A percentile compares a stretch with the other conserved stretches of the same genome.
phyloP scores from a whole-genome alignment of 108 stramenopile species.

The Cylindrotheca closterium region DNA sequence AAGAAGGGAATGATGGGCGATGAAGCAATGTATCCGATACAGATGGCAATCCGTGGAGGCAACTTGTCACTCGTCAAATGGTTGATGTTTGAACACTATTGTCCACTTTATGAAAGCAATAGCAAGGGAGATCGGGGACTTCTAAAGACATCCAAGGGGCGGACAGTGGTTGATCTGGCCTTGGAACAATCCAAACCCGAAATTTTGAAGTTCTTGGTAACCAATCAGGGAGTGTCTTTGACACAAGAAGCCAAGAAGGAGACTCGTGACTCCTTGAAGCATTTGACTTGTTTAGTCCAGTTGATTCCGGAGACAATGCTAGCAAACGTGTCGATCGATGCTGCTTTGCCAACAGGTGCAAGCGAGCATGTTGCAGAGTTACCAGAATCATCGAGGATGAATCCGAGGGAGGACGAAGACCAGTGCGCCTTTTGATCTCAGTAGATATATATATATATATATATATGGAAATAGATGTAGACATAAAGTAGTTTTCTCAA shows the following conservation, averaged over 20 bases:
- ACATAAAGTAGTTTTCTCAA: too few relatives aligned
- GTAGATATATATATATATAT: too few relatives aligned
- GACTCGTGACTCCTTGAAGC: background rate
- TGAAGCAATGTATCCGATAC: slow-evolving; percentile 43
- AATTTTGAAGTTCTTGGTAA: slow-evolving; percentile 54
- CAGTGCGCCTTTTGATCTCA: too few relatives aligned
- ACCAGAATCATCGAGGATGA: too few relatives aligned
- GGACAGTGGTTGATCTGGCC: slow-evolving; percentile 50
- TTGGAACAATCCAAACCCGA: slow-evolving; percentile 42
- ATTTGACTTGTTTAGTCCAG: background rate
- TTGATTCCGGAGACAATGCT: background rate
- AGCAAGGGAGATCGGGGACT: background rate
- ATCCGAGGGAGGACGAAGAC: too few relatives aligned
- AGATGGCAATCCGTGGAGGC: slow-evolving; percentile 51
- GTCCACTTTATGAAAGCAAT: slow-evolving; percentile 9
- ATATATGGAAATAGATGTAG: too few relatives aligned
- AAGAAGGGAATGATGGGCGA: slow-evolving; percentile 9
- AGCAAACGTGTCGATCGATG: background rate
- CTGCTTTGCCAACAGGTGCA: background rate
- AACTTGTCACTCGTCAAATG: slow-evolving; percentile 42
- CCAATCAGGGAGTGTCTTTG: slow-evolving; percentile 44
- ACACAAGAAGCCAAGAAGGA: slow-evolving; percentile 17
- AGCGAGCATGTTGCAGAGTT: too few relatives aligned
- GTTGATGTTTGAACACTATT: slow-evolving; percentile 50
- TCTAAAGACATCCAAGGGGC: slow-evolving; percentile 32